Conservation (phyloP, 768 basidiomycete genomes). For the Leucocoprinus leucothites region DNA sequence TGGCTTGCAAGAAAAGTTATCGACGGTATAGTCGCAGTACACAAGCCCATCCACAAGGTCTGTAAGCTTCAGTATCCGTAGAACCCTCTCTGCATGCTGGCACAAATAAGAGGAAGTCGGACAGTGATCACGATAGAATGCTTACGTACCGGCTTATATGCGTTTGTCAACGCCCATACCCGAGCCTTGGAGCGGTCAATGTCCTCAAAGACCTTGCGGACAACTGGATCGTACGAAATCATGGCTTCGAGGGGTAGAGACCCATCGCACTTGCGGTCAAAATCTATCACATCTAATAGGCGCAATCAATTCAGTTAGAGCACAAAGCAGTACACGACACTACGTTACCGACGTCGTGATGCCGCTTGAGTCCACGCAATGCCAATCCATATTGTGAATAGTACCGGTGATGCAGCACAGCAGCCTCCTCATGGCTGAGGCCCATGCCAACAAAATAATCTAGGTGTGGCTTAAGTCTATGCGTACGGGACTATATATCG, state of each 20-base stretch:
- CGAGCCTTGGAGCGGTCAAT: conserved; percentile 72
- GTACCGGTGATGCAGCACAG: conserved; percentile 66
- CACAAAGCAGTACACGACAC: background rate
- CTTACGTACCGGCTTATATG: conserved; percentile 63
- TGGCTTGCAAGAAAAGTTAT: conserved; percentile 78
- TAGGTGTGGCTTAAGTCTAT: background rate
- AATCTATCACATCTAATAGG: conserved; percentile 70
- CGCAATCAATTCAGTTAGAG: background rate
- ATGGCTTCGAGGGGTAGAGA: conserved; percentile 79
- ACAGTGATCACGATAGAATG: background rate
- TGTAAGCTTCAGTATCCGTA: conserved; percentile 66
- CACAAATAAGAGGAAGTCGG: conserved; percentile 5
- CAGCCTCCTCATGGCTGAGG: conserved; percentile 64
- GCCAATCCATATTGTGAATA: conserved; percentile 83
- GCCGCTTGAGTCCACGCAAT: conserved; percentile 69
- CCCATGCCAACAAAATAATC: conserved; percentile 75
- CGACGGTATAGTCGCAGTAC: conserved; percentile 71
- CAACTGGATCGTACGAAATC: conserved; percentile 58
- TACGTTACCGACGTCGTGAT: conserved; percentile 70
- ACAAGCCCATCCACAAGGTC: conserved; percentile 76
- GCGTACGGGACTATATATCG: too few relatives aligned
- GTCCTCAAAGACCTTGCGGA: conserved; percentile 71
- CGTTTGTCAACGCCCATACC: conserved; percentile 89
- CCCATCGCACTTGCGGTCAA: conserved; percentile 81
- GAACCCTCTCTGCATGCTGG: conserved; percentile 80